phyloP scores from a whole-genome alignment of 495 filamentous ascomycete genomes.

The Corynascus novoguineensis region DNA sequence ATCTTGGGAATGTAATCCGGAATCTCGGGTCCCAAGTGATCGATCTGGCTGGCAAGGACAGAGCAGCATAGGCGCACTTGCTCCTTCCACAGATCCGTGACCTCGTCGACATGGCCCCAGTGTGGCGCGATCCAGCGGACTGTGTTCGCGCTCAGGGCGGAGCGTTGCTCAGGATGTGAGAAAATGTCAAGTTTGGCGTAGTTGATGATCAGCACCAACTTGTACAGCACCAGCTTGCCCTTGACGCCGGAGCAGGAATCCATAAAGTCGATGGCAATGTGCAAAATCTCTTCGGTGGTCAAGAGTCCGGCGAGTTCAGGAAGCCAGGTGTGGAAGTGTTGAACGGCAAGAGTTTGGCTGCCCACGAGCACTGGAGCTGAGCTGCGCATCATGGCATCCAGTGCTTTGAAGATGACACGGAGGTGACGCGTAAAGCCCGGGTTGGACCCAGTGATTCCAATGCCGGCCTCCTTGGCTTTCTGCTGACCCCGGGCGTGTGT shows the following conservation, averaged over 20 bases:
- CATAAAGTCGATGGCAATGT: constrained; percentile 89
- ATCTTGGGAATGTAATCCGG: constrained; percentile 87
- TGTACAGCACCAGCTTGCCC: constrained; percentile 91
- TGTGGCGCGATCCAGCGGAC: constrained; percentile 88
- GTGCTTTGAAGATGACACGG: constrained; percentile 77
- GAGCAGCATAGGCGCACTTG: constrained; percentile 91
- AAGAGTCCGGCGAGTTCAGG: constrained; percentile 78
- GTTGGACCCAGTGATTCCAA: constrained; percentile 73
- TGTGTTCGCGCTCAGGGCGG: constrained; percentile 71
- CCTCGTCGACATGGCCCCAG: constrained; percentile 71
- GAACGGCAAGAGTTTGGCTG: constrained; percentile 89
- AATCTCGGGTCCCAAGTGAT: constrained; percentile 70
- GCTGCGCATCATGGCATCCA: constrained; percentile 85
- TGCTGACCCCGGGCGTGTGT: constrained; percentile 83
- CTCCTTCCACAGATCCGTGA: constrained; percentile 82
- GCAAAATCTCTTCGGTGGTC: constrained; percentile 74
- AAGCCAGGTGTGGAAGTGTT: constrained; percentile 95
- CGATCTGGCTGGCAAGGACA: constrained; percentile 76
- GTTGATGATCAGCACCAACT: constrained; percentile 86
- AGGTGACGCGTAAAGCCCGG: constrained; percentile 79
- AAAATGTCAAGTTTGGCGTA: constrained; percentile 77
- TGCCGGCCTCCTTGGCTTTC: constrained; percentile 78
- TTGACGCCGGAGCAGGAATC: constrained; percentile 83
- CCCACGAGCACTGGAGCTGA: constrained; percentile 78
- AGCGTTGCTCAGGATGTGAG: constrained; percentile 64